These are phyloP conservation scores for Endogone sp. DNA, from an alignment of 192 early-diverging fungal species.

Conservation along the genomic window DNA sequence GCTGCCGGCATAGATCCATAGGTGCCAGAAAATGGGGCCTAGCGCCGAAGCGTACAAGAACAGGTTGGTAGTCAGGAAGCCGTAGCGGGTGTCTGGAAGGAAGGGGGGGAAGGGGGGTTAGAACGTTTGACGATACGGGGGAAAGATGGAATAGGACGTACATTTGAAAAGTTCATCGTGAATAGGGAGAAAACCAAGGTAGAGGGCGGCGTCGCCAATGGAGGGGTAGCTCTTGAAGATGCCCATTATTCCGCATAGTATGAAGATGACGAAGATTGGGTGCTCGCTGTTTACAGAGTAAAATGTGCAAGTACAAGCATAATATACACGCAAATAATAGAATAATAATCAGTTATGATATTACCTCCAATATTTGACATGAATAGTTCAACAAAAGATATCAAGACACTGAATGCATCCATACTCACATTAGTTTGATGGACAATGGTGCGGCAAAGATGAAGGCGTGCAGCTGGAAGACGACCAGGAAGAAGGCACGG, in stretches of 20 bases:
- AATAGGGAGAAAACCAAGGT: constrained; percentile 75
- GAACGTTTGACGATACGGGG: background rate
- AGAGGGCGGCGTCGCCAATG: constrained; percentile 80
- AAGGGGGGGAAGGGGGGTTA: background rate
- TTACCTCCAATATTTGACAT: too few relatives aligned
- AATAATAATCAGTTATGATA: too few relatives aligned
- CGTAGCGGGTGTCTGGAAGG: constrained; percentile 74
- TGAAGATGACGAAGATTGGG: constrained; percentile 72
- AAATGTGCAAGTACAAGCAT: background rate
- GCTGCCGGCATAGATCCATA: constrained; percentile 94
- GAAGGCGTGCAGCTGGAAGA: constrained; percentile 93
- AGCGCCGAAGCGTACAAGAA: constrained; percentile 74
- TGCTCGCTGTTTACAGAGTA: constrained; percentile 48
- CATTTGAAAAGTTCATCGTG: constrained; percentile 87
- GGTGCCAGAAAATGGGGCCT: constrained; percentile 86
- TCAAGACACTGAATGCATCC: too few relatives aligned
- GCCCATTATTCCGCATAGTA: constrained; percentile 73
- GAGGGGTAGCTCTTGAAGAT: constrained; percentile 95
- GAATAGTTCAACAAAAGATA: too few relatives aligned
- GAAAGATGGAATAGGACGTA: constrained; percentile 27
- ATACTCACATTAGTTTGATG: constrained; percentile 74
- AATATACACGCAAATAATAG: too few relatives aligned
- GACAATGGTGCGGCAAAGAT: constrained; percentile 83
- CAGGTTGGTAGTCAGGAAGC: constrained; percentile 66
- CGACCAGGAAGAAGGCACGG: constrained; percentile 86